Evolutionary conservation across 768 basidiomycete species (phyloP), one percentile per base, ranked within the genome.

Genomic region (Hemileccinum rubropunctum): DNA sequence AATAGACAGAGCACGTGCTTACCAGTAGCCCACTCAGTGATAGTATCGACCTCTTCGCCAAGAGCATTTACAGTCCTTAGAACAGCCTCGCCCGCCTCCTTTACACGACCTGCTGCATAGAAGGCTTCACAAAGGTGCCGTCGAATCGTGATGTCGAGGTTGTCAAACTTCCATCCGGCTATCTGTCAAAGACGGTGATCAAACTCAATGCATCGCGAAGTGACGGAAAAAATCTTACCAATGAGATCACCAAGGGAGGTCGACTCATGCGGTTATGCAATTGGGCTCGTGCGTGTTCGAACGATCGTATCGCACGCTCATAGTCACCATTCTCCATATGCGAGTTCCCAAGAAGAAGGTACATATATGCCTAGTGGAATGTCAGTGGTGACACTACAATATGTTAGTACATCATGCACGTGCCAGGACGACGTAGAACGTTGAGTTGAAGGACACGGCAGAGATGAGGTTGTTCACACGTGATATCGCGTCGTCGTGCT

Each of bases 81-180:
- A 4, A 54, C n/a, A 12, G 10, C 37, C 14, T 44, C 34, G 6
- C 36, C 15, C 3, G 47, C 56, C 10, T 56, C 47, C 17, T 36
- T 18, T 3, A 14, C 39, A n/a, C 38, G 45, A 20, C 48, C 21
- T 0, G 18, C 32, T 2, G 45, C 36, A n/a, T 43, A 40, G 4
- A 50, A 20, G 18, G 47, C 50, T 15, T 56, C 54, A 17, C 54
- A 52, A 23, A 42, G 30, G 1, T n/a, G 30, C 6, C 37, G 42
- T 33, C 21, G 38, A 26, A 53, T 38, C 6, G 4, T 12, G 32
- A 34, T 12, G 0, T 5, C 15, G 3, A 54, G 17, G 30, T 27
- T 8, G 8, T 57, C 42, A 18, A 54, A 57, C 2, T 35, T 33
- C 56, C 52, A 54, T 2, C 56, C 56, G 2, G n/a, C 44, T 41